Evolutionary conservation across 768 basidiomycete species (phyloP).

Genomic region (Podaxis sp.): DNA sequence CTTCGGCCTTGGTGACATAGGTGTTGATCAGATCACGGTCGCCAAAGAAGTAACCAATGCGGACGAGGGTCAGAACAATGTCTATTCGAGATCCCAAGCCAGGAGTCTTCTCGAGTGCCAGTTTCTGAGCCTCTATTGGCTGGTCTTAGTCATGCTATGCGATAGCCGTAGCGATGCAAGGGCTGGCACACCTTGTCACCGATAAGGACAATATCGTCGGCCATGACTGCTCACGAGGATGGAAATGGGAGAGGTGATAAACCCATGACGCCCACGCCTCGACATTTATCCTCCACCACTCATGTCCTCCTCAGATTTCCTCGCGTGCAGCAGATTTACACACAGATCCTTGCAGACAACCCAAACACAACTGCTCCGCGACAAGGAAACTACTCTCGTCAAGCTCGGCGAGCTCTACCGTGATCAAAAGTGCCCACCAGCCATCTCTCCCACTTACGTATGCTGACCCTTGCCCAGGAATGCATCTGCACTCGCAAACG

Average conservation of each 20-base stretch:
- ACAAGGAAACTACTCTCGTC: too few relatives aligned
- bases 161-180: constrained; percentile 24
- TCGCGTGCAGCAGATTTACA: constrained; percentile 75
- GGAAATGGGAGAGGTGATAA: not conserved
- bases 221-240: constrained; percentile 41
- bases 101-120: constrained; percentile 87
- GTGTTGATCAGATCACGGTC: constrained; percentile 68
- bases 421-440: constrained; percentile 65
- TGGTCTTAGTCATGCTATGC: constrained; percentile 47
- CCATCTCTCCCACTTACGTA: not conserved
- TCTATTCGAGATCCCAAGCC: constrained; percentile 93
- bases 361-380: constrained; percentile 40
- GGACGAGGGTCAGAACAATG: constrained; percentile 80
- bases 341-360: constrained; percentile 50
- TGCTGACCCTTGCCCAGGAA: constrained; percentile 47
- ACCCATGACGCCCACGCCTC: constrained; percentile 7
- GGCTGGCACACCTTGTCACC: constrained; percentile 59
- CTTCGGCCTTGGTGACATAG: constrained; percentile 76
- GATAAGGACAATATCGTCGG: constrained; percentile 82
- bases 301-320: constrained; percentile 25
- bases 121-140: constrained; percentile 73
- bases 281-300: not conserved
- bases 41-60: constrained; percentile 87
- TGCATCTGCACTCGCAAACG: constrained; percentile 77
- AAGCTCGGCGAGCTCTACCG: constrained; percentile 81